Percentiles rank a stretch among this genome's conserved stretches.
These are phyloP conservation scores for Penstemon barbatus DNA, from an alignment of 257 asterid species.

Conservation along the genomic window DNA sequence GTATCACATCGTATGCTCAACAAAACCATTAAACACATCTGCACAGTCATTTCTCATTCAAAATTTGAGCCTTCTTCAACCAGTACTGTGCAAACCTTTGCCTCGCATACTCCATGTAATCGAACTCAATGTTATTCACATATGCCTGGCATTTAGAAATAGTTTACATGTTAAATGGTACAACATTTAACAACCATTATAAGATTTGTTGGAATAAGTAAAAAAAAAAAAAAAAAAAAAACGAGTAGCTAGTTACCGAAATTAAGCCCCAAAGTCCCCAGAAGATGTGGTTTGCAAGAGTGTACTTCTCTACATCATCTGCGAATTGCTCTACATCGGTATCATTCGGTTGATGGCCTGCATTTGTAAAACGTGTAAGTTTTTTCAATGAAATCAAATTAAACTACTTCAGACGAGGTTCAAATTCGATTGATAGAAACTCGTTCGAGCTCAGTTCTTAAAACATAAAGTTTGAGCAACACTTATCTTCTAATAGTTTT, in stretches of 20 bases:
- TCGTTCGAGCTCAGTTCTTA: too few relatives aligned
- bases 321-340: conserved; percentile 47
- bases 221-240: background rate
- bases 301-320: conserved; percentile 63
- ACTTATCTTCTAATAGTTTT: too few relatives aligned
- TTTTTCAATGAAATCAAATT: too few relatives aligned
- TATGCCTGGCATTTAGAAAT: conserved; percentile 47
- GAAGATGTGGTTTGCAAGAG: conserved; percentile 82
- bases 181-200: background rate
- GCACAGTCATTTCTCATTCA: conserved; percentile 22
- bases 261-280: conserved; percentile 99
- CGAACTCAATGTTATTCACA: conserved; percentile 79
- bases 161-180: background rate
- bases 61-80: conserved; percentile 50
- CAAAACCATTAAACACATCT: background rate
- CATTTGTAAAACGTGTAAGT: conserved; percentile 1
- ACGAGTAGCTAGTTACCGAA: conserved; percentile 52
- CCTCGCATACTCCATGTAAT: conserved; percentile 79
- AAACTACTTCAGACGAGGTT: too few relatives aligned
- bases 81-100: conserved; percentile 84
- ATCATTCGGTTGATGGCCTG: conserved; percentile 57
- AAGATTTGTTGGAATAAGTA: background rate
- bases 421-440: too few relatives aligned
- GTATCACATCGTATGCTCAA: conserved; percentile 12
- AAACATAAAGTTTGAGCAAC: too few relatives aligned